Percentiles rank a stretch among this genome's conserved stretches.
phyloP scores from a whole-genome alignment of 805 yeast genomes.

The Komagataella kurtzmanii region DNA sequence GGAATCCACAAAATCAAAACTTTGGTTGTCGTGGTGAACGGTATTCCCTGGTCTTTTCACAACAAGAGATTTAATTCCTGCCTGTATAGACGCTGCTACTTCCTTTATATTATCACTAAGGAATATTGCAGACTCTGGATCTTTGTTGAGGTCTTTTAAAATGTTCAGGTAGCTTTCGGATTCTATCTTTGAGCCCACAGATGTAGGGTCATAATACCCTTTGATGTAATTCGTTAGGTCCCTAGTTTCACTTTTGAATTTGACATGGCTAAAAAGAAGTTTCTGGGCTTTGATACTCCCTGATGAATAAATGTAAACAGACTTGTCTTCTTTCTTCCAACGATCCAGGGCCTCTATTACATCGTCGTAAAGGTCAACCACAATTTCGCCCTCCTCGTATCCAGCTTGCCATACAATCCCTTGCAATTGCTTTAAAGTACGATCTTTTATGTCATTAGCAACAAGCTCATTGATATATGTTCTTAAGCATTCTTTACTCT shows the following conservation, averaged over 20 bases:
- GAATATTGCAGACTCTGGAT: constrained; percentile 33
- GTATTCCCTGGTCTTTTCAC: constrained; percentile 72
- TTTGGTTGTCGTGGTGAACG: constrained; percentile 15
- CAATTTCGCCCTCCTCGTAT: constrained; percentile 59
- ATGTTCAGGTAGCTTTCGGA: constrained; percentile 46
- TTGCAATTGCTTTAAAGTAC: constrained; percentile 64
- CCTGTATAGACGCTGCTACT: constrained; percentile 57
- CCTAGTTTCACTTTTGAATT: constrained; percentile 13
- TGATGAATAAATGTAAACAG: constrained; percentile 69
- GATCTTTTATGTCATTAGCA: constrained; percentile 57
- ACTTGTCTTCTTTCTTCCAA: constrained; percentile 19
- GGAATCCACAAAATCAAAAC: background rate
- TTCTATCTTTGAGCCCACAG: constrained; percentile 63
- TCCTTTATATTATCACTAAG: constrained; percentile 74
- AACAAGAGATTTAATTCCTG: constrained; percentile 45
- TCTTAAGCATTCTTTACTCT: constrained; percentile 19
- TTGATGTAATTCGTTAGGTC: constrained; percentile 41
- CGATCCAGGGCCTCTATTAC: constrained; percentile 42
- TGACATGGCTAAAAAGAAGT: constrained; percentile 56
- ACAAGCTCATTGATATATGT: constrained; percentile 47
- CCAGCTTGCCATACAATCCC: constrained; percentile 79
- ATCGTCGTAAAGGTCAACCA: constrained; percentile 68
- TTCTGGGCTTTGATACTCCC: constrained; percentile 86
- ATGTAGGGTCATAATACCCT: constrained; percentile 78
- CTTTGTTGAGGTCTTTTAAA: constrained; percentile 19